Percentiles rank a stretch among this genome's conserved stretches.
These are phyloP conservation scores for Diaporthe citri DNA, from an alignment of 2,329 filamentous ascomycete species.

Conservation along the genomic window DNA sequence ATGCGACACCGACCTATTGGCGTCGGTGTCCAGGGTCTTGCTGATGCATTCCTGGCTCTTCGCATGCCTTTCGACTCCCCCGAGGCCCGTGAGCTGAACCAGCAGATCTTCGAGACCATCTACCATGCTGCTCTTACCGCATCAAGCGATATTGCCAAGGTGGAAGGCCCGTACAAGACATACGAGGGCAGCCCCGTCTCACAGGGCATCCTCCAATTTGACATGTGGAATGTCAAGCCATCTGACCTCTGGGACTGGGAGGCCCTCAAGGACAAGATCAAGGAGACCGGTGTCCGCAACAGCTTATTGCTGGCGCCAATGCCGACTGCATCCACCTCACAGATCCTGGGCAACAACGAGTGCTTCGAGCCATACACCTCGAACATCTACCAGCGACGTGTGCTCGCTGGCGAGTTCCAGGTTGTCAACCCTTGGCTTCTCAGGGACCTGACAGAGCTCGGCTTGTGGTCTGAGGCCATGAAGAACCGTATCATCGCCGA, in stretches of 20 bases:
- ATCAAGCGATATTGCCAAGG: slow-evolving; percentile 87
- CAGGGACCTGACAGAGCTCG: slow-evolving; percentile 97
- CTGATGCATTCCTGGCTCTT: slow-evolving; percentile 96
- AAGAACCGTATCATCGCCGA: slow-evolving; percentile 99
- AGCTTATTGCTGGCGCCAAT: slow-evolving; percentile 95
- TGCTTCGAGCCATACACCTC: slow-evolving; percentile 99
- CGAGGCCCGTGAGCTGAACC: slow-evolving; percentile 93
- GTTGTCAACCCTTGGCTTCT: slow-evolving; percentile 99
- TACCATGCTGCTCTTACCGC: slow-evolving; percentile 95
- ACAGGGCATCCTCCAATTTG: slow-evolving; percentile 95
- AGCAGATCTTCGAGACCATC: slow-evolving; percentile 99
- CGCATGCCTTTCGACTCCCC: slow-evolving; percentile 97
- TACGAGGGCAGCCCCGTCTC: slow-evolving; percentile 96
- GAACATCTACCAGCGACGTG: slow-evolving; percentile 99
- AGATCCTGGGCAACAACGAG: slow-evolving; percentile 99
- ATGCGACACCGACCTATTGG: slow-evolving; percentile 96
- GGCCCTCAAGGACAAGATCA: slow-evolving; percentile 88
- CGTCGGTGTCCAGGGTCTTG: slow-evolving; percentile 96
- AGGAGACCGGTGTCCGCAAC: slow-evolving; percentile 94
- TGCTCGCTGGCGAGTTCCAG: slow-evolving; percentile 98
- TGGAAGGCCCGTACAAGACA: slow-evolving; percentile 86
- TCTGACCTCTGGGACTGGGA: slow-evolving; percentile 98
- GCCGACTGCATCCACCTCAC: slow-evolving; percentile 96
- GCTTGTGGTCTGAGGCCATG: slow-evolving; percentile 99
- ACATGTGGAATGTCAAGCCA: slow-evolving; percentile 97